phyloP scores from a whole-genome alignment of 768 basidiomycete genomes.

The Boletus reticuloceps region DNA sequence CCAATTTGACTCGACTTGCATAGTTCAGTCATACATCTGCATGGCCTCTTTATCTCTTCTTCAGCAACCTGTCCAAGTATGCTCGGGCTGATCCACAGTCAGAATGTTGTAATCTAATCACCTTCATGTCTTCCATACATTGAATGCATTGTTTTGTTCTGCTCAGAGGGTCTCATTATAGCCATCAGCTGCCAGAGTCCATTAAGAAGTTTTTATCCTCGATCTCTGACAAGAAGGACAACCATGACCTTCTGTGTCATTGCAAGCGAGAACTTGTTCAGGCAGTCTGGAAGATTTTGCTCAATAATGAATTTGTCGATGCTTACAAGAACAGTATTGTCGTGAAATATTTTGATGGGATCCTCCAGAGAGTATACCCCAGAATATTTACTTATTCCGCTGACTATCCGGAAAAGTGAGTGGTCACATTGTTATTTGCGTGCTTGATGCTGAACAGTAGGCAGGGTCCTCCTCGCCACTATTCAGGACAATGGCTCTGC shows the following conservation, averaged over 20 bases:
- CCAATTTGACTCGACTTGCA: conserved; percentile 10
- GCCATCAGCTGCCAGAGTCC: neutral
- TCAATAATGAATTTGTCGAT: neutral
- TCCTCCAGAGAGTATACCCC: too few species aligned
- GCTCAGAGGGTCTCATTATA: neutral
- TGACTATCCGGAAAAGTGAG: neutral
- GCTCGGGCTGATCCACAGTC: neutral
- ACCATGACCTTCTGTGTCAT: neutral
- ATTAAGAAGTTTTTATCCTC: neutral
- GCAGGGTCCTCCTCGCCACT: neutral
- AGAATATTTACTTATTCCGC: too few species aligned
- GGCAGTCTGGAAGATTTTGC: too few species aligned
- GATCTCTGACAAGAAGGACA: neutral
- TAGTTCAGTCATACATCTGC: conserved; percentile 12
- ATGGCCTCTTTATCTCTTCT: conserved; percentile 2
- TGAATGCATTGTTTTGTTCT: neutral
- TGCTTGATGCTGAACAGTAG: neutral
- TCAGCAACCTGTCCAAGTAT: too few species aligned
- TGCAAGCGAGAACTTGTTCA: neutral
- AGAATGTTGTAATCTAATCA: conserved; percentile 19
- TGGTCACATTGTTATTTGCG: neutral
- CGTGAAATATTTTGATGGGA: too few species aligned
- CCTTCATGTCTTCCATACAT: conserved; percentile 19
- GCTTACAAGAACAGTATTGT: neutral
- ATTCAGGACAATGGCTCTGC: neutral